Base-by-base conservation (phyloP, 2,329 filamentous ascomycete genomes). In the Fusarium setosum region DNA sequence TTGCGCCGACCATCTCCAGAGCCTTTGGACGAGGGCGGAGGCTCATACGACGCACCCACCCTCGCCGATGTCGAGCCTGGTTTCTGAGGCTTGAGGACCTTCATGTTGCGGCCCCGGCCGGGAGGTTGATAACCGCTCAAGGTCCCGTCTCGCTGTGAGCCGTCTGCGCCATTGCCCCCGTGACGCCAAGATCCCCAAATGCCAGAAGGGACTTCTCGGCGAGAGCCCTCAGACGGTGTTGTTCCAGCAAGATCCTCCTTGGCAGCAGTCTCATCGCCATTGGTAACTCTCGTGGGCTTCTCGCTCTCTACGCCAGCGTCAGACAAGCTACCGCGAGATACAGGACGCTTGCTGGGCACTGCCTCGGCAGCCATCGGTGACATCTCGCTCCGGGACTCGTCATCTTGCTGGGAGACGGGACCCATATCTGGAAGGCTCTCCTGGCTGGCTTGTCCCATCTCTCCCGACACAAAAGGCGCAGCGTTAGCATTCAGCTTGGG, bases 81-180 rank as follows among this genome's bases (percentile, higher is more conserved):
- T 75, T 93, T 96, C 56, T 85, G 86, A 2, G 95, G 90, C 73
- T 94, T 93, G 51, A 98, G 83, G 2, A 97, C 91, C 81, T 97
- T 98, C 91, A 98, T 98, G 49, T 89, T 90, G 48, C 91, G 87
- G 15, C 81, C 79, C 45, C 88, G 83, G 73, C 88, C 79, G 66
- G 90, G 83, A 69, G 90, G 90, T 74, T 93, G 90, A 73, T 93
- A 93, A 23, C 89, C 89, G 69, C 88, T 90, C 67, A 87, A 76
- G 53, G 84, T 84, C 3, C 79, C 78, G 65, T 79, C 86, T 56
- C 82, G 85, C n/a, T 77, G 75, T 10, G 81, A 79, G 71, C 82
- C 83, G 38, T 91, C 89, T 48, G 80, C 73, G 6, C 83, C 82
- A 51, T 81, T 81, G 9, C 80, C 77, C 5, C 83, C 82, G 32